Conservation (phyloP, 352 stramenopile genomes). For the Globisporangium perplexum region DNA sequence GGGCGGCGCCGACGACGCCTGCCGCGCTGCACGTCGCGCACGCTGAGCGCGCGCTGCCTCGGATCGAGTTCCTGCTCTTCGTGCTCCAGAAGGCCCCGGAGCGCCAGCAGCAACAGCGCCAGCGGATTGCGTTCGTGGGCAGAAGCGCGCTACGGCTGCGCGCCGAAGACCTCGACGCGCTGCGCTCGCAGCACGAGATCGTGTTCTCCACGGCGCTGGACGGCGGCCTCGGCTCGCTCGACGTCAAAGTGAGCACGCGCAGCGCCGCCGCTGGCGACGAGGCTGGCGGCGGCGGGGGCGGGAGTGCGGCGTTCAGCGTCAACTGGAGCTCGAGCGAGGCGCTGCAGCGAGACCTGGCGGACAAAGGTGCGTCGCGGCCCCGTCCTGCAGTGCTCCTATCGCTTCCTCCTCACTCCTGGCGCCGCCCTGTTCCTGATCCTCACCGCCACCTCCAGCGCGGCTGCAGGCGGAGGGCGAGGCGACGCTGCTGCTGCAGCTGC, state of each 20-base stretch:
- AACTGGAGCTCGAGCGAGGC: conserved; percentile 54
- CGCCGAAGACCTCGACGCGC: conserved; percentile 29
- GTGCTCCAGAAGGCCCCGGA: conserved; percentile 2
- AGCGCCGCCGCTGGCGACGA: not conserved
- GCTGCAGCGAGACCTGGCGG: conserved; percentile 36
- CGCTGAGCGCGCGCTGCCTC: not conserved
- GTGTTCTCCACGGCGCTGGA: conserved; percentile 37
- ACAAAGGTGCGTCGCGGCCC: conserved; percentile 22
- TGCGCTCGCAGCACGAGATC: conserved; percentile 33
- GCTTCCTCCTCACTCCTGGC: not conserved
- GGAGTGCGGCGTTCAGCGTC: conserved; percentile 26
- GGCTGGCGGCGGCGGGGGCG: not conserved
- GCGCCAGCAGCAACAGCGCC: not conserved
- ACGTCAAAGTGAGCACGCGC: conserved; percentile 27
- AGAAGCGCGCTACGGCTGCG: conserved; percentile 22
- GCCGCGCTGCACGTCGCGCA: not conserved
- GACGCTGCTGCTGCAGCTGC: conserved; percentile 30
- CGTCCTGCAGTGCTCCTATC: not conserved
- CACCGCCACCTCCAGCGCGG: conserved; percentile 13
- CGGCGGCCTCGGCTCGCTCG: conserved; percentile 22
- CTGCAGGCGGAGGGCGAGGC: conserved; percentile 25
- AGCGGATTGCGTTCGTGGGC: conserved; percentile 30
- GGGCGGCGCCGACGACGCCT: conserved; percentile 12
- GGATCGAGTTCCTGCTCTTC: conserved; percentile 35
- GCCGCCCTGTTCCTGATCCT: no score